Evolutionary conservation across 129 eudicot species (phyloP).

Genomic region (Silybum marianum): DNA sequence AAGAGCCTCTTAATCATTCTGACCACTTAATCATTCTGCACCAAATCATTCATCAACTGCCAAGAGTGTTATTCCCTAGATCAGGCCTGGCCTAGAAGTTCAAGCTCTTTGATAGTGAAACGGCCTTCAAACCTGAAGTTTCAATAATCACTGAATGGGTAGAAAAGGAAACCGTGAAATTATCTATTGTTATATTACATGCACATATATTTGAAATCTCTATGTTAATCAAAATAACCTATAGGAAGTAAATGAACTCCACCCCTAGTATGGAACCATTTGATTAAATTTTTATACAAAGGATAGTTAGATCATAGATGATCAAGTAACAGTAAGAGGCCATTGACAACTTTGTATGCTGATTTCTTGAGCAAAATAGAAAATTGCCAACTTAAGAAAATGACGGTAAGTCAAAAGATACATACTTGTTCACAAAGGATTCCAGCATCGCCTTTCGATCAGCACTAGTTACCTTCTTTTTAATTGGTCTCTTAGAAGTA

Average conservation of each 20-base stretch:
- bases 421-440: slow-evolving; percentile 52
- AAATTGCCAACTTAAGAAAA: neutral
- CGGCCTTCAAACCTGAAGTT: neutral
- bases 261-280: neutral
- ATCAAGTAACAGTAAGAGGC: neutral
- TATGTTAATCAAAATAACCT: neutral
- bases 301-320: neutral
- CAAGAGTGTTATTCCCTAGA: neutral
- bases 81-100: neutral
- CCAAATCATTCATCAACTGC: too few relatives aligned
- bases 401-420: neutral
- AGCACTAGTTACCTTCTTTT: slow-evolving; percentile 31
- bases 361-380: neutral
- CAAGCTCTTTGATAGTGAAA: neutral
- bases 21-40: too few relatives aligned
- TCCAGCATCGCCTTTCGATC: slow-evolving; percentile 53
- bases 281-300: neutral
- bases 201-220: neutral
- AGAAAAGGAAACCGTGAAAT: neutral
- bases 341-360: neutral
- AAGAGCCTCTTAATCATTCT: too few relatives aligned
- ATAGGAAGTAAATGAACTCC: neutral
- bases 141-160: neutral
- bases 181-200: neutral
- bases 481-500: slow-evolving; percentile 26